Base-by-base conservation (phyloP, 371 early-diverging fungal species). In the Chytridiales sp. region DNA sequence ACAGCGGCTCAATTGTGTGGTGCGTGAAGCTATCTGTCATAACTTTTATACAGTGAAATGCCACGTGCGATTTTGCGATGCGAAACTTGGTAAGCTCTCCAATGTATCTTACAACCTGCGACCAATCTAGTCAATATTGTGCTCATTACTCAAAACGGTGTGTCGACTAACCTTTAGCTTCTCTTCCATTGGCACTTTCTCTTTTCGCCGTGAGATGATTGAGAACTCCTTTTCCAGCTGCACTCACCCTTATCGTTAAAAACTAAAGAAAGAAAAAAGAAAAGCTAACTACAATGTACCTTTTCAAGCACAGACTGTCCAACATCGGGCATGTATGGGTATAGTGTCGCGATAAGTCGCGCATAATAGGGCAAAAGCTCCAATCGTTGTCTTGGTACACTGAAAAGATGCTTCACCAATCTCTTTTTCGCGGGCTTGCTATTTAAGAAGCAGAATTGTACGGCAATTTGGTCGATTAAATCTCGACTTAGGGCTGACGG, bases 51-150 rank as follows among this genome's bases (percentile, higher is more conserved):
- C 87, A 84, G 68, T 90, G 86, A 55, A 95, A 91, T 19, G 87
- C 82, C 24, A 88, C 79, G 64, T 91, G 90, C 32, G 78, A 59
- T 2, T 95, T 94, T 0, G 87, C 83, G 15, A 97, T 83, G 53
- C 77, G 74, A 74, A 98, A 98, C 70, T 98, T 98, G 35, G 89
- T 85, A 26, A 98, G 82, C 70, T 97, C 97, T 8, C 87, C 86
- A 32, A 96, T 71, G 70, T 84, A 95, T 44, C 91, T 85, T 41
- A 91, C 87, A 64, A 89, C 93, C 79, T 84, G 13, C 15, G 5
- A 13, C 35, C n/a, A 21, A 36, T 9, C 17, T 34, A 48, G 44
- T 4, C 24, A 46, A 4, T n/a, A 30, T 30, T 13, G 21, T 8
- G 9, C 21, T 8, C 46, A 22, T 46, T 19, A 22, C 24, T 22